These are phyloP conservation scores for Thinopyrum elongatum DNA, from an alignment of 176 grass and related monocot species.

Conservation along the genomic window DNA sequence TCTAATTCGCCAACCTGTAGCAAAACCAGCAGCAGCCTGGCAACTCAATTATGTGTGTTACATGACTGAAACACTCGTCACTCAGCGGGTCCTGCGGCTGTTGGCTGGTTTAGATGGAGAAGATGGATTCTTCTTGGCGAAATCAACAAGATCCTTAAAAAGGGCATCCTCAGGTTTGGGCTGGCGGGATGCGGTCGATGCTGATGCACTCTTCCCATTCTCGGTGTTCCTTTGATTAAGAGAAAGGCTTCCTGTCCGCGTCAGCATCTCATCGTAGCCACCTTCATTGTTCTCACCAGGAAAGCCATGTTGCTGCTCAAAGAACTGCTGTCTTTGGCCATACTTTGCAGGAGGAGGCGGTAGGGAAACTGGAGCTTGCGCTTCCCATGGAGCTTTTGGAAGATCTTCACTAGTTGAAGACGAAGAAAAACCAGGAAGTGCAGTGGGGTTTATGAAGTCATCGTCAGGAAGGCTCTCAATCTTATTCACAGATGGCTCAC, in stretches of 20 bases:
- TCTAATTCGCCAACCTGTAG: slow-evolving; percentile 22
- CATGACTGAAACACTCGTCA: not conserved
- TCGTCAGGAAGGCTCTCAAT: slow-evolving; percentile 50
- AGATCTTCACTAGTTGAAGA: slow-evolving; percentile 48
- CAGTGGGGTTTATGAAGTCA: slow-evolving; percentile 62
- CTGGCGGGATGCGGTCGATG: slow-evolving; percentile 18
- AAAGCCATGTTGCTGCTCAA: slow-evolving; percentile 48
- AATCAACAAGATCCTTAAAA: slow-evolving; percentile 93
- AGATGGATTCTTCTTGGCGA: slow-evolving; percentile 69
- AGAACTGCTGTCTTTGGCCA: slow-evolving; percentile 86
- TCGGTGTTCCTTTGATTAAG: slow-evolving; percentile 42
- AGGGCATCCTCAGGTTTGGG: slow-evolving; percentile 80
- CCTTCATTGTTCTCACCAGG: slow-evolving; percentile 46
- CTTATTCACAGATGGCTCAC: slow-evolving; percentile 13
- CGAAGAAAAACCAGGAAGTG: slow-evolving; percentile 41
- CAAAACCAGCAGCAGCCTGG: not conserved
- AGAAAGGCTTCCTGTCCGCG: slow-evolving; percentile 50
- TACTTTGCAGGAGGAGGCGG: slow-evolving; percentile 81
- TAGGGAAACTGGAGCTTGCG: slow-evolving; percentile 47
- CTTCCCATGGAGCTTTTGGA: slow-evolving; percentile 73
- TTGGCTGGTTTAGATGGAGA: slow-evolving; percentile 67
- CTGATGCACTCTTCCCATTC: slow-evolving; percentile 24
- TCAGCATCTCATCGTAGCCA: slow-evolving; percentile 41
- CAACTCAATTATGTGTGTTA: slow-evolving; percentile 3
- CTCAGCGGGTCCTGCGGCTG: slow-evolving; percentile 85